Evolutionary conservation across 331 rosid genomes (phyloP).

Genomic region (Rosa hybrid): DNA sequence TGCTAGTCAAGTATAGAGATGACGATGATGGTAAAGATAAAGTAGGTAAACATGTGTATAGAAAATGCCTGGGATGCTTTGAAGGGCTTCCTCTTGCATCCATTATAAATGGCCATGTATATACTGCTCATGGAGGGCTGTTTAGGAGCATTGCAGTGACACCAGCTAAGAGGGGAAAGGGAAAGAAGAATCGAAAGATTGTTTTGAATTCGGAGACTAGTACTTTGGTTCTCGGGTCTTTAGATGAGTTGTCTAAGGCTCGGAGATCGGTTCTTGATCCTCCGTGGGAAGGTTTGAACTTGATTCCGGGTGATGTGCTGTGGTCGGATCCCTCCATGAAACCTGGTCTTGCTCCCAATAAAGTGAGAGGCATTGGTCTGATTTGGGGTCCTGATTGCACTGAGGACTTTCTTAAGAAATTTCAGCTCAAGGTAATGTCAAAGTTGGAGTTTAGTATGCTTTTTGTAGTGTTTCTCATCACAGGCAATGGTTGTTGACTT

Average conservation of each 20-base stretch:
- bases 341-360: slow-evolving; percentile 79
- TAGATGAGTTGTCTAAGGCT: slow-evolving; percentile 73
- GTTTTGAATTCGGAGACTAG: slow-evolving; percentile 43
- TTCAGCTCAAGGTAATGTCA: slow-evolving; percentile 55
- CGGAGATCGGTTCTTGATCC: slow-evolving; percentile 95
- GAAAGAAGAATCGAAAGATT: slow-evolving; percentile 74
- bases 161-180: slow-evolving; percentile 68
- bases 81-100: slow-evolving; percentile 92
- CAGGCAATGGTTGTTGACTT: background rate
- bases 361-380: slow-evolving; percentile 85
- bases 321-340: slow-evolving; percentile 91
- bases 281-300: slow-evolving; percentile 87
- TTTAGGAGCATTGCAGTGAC: slow-evolving; percentile 62
- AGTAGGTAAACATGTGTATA: slow-evolving; percentile 71
- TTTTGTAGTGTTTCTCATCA: background rate
- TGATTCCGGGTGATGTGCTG: slow-evolving; percentile 92
- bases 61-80: slow-evolving; percentile 91
- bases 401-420: slow-evolving; percentile 72
- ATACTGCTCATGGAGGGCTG: slow-evolving; percentile 91
- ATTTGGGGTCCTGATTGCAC: slow-evolving; percentile 94
- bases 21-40: background rate
- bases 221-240: slow-evolving; percentile 58
- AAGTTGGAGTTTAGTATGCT: background rate
- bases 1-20: slow-evolving; percentile 47
- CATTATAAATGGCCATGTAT: slow-evolving; percentile 64